phyloP scores from a whole-genome alignment of 805 yeast species.

The Candida sonorensis region DNA sequence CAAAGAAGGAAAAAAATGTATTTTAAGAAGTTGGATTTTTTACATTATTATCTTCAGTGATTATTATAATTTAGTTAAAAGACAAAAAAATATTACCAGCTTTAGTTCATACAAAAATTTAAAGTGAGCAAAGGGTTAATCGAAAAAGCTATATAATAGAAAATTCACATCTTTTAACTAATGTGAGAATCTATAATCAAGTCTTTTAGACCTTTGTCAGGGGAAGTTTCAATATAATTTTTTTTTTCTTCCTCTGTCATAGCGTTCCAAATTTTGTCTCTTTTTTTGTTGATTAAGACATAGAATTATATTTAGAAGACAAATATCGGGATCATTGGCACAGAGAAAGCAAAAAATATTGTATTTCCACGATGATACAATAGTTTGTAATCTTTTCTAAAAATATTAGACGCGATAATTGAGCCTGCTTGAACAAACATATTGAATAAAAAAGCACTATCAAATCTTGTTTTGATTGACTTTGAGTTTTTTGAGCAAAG shows the following conservation, averaged over 20 bases:
- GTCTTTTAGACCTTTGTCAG: too few species aligned
- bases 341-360: slow-evolving; percentile 30
- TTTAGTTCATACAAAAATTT: too few species aligned
- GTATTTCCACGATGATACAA: slow-evolving; percentile 51
- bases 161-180: too few species aligned
- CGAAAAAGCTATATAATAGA: too few species aligned
- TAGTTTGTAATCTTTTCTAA: slow-evolving; percentile 52
- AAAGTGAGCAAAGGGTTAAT: too few species aligned
- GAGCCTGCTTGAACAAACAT: slow-evolving; percentile 55
- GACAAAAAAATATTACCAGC: too few species aligned
- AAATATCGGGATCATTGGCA: slow-evolving; percentile 22
- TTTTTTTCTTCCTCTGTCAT: slow-evolving; percentile 44
- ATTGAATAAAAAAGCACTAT: slow-evolving; percentile 59
- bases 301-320: slow-evolving; percentile 32
- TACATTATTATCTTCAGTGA: too few species aligned
- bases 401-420: slow-evolving; percentile 50
- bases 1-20: too few species aligned
- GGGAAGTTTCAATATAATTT: too few species aligned
- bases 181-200: too few species aligned
- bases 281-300: slow-evolving; percentile 33
- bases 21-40: too few species aligned
- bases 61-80: too few species aligned
- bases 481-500: slow-evolving; percentile 61
- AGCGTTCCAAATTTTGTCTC: slow-evolving; percentile 43
- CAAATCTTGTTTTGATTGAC: slow-evolving; percentile 57